Evolutionary conservation across 2,329 filamentous ascomycete species (phyloP), one percentile per base, ranked within the genome.

Genomic region (Fusarium sublunatum): DNA sequence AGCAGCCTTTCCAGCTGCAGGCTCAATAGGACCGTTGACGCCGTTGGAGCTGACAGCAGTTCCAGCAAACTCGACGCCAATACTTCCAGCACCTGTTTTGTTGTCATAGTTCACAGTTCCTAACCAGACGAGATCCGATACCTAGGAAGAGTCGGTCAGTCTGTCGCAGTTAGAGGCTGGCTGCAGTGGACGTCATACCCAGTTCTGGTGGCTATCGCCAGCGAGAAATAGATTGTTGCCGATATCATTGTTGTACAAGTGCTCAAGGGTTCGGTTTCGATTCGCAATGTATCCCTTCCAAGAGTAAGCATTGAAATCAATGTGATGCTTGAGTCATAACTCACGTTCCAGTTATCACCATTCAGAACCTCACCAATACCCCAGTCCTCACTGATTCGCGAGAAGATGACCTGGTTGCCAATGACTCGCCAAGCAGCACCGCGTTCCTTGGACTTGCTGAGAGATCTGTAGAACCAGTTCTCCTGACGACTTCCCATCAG

Each of bases 401-500:
- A 86, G 75, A 92, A 91, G 44, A 91, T 77, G 38, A 89, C 86
- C 72, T 92, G 90, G 25, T 87, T 89, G 9, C 90, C 90, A 39
- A 93, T 82, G 15, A 93, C 73, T 36, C 90, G 81, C 90, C 90
- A 93, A 1, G 83, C 82, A 0, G 89, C 87, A 24, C 86, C 87
- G n/a, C 89, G 83, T 13, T 84, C 69, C n/a, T 83, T 79, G 1
- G 87, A 89, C 44, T 82, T 73, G 6, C 80, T 81, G 7, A 91
- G 77, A 38, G 81, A 77, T 41, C 81, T 80, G 72, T 90, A 90
- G 75, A 91, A 88, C 91, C 91, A 93, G 66, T 86, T 84, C 74
- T 93, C 91, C 72, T 93, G 90, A 10, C 84, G 83, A 2, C 82
- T 79, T 3, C 90, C 90, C 89, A 93, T 92, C 64, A 93, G 77